Base-by-base conservation (phyloP, 2,329 filamentous ascomycete species). In the Arthroderma sp. region DNA sequence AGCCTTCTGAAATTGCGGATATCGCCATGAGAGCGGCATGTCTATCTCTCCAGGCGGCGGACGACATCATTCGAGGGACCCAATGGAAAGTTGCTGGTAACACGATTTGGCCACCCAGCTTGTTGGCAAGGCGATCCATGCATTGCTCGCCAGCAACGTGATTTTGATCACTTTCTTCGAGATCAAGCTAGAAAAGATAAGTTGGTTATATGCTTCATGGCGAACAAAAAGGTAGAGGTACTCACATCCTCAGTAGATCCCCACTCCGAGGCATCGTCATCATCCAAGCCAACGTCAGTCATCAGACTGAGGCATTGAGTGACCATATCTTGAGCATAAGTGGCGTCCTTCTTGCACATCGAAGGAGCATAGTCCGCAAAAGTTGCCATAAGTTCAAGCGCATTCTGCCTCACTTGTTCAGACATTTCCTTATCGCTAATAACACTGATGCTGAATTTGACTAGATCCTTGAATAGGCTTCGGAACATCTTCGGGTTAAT, bases 1-100 rank as follows among this genome's bases (percentile, higher is more conserved):
- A 98, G 33, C 91, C 91, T 65, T 98, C 91, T 0, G 91, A 96
- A 51, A 98, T 98, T 52, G 91, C 91, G 2, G 89, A 96, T 49
- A 98, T 95, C 27, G 91, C 91, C 91, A 98, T 98, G 43, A 98
- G 76, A 39, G 91, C 91, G 30, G 91, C 91, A 63, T 98, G 91
- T 50, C 89, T 80, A 63, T 98, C 91, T 58, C 85, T 80, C 91
- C 91, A 98, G 29, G 86, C 79, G 55, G 85, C 82, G 1, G 91
- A 96, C 44, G 81, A 85, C 80, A 96, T 93, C 91, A 98, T 98
- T 51, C 87, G 78, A 6, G 91, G 91, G 34, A 98, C 78, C 91
- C 91, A 98, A 62, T 83, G 83, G 67, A 96, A 98, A 0, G 89
- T 96, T 1, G 88, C 88, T 29, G 85, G 85, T 15, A 98, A 72